A percentile compares a stretch with the other conserved stretches of the same genome.
These are phyloP conservation scores for Amanita polypyramis DNA, from an alignment of 768 basidiomycete species.

Conservation along the genomic window DNA sequence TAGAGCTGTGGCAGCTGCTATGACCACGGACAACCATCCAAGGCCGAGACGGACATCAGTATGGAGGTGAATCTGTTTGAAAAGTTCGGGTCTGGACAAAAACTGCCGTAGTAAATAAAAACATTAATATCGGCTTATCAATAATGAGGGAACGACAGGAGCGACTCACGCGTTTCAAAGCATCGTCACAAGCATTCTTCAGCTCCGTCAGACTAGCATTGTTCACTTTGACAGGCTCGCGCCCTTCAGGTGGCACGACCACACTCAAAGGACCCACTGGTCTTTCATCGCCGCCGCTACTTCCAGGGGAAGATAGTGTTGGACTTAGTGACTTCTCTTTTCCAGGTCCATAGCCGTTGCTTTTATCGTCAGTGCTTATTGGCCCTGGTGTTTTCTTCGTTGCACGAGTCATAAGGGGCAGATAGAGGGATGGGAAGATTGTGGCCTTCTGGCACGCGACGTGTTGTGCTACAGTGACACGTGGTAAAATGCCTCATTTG, in stretches of 20 bases:
- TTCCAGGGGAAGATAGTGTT: neutral
- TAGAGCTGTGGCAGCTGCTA: slow-evolving; percentile 71
- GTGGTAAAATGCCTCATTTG: neutral
- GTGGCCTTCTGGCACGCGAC: neutral
- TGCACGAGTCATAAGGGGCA: neutral
- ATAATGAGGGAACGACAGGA: slow-evolving; percentile 3
- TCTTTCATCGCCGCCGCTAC: slow-evolving; percentile 20
- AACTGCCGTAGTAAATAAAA: slow-evolving; percentile 40
- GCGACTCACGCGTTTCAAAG: slow-evolving; percentile 67
- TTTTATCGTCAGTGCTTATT: neutral
- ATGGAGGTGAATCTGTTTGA: slow-evolving; percentile 79
- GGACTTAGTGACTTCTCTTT: neutral
- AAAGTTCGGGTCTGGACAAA: slow-evolving; percentile 69
- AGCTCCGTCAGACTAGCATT: slow-evolving; percentile 45
- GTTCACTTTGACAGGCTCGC: slow-evolving; percentile 54
- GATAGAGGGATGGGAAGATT: neutral
- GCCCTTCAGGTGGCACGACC: slow-evolving; percentile 28
- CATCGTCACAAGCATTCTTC: slow-evolving; percentile 78
- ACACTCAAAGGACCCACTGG: slow-evolving; percentile 48
- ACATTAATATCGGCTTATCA: neutral
- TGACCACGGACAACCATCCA: slow-evolving; percentile 79
- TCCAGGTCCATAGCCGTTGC: neutral
- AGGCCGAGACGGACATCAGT: slow-evolving; percentile 81
- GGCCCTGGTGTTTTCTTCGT: neutral
- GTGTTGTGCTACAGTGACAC: neutral